phyloP scores from a whole-genome alignment of 2,329 filamentous ascomycete species.

The Pyrenophora teres region DNA sequence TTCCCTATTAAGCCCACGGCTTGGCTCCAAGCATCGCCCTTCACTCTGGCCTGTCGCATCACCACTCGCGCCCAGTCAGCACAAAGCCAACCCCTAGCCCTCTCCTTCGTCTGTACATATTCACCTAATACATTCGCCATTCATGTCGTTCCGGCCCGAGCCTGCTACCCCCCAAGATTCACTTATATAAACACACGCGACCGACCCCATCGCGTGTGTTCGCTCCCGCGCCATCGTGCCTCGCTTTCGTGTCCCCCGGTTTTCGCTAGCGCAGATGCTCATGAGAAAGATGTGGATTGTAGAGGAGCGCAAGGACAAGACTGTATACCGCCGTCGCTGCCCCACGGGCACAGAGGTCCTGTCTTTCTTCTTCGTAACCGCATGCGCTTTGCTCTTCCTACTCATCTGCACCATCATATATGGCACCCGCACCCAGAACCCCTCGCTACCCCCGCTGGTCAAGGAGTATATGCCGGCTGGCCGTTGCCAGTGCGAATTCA shows the following conservation, averaged over 20 bases:
- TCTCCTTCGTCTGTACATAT: conserved; percentile 4
- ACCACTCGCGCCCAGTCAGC: background rate
- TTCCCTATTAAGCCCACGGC: background rate
- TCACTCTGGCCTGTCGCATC: background rate
- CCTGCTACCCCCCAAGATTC: conserved; percentile 1
- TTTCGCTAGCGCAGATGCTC: conserved; percentile 18
- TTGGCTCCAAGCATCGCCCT: background rate
- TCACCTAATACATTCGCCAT: conserved; percentile 1
- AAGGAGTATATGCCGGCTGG: conserved; percentile 40
- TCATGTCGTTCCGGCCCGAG: conserved; percentile 24
- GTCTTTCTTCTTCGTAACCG: conserved; percentile 34
- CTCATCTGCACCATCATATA: conserved; percentile 42
- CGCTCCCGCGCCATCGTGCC: conserved; percentile 15
- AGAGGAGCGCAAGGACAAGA: conserved; percentile 32
- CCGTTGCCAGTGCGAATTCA: conserved; percentile 41
- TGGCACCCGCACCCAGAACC: conserved; percentile 40
- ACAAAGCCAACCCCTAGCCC: background rate
- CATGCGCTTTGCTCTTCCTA: conserved; percentile 36
- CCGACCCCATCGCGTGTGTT: conserved; percentile 21
- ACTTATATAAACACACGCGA: conserved; percentile 21
- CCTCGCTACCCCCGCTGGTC: conserved; percentile 35
- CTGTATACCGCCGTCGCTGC: conserved; percentile 37
- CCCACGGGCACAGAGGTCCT: conserved; percentile 30
- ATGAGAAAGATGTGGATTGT: conserved; percentile 32
- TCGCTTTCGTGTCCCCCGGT: conserved; percentile 14